A percentile compares a stretch with the other conserved stretches of the same genome.
These are phyloP conservation scores for Colletotrichum sp. DNA, from an alignment of 2,329 filamentous ascomycete genomes.

Conservation along the genomic window DNA sequence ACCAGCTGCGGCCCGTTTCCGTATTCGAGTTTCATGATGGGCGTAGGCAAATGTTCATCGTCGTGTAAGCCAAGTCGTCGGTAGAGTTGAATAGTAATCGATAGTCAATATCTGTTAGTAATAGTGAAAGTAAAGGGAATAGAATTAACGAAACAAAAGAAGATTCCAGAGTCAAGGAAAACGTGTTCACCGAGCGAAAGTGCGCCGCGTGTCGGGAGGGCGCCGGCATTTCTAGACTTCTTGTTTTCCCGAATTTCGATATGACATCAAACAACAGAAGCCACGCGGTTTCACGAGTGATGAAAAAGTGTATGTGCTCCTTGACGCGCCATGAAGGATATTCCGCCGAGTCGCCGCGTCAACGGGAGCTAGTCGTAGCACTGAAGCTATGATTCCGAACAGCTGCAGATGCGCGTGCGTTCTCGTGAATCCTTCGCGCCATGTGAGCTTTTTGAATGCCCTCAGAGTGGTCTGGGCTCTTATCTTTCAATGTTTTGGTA, in stretches of 20 bases:
- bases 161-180: background rate
- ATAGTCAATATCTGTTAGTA: background rate
- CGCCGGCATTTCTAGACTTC: background rate
- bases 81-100: background rate
- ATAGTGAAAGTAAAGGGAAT: background rate
- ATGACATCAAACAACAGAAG: background rate
- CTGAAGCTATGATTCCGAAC: background rate
- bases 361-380: constrained; percentile 1
- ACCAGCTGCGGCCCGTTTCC: background rate
- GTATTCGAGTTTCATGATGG: background rate
- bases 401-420: background rate
- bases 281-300: constrained; percentile 3
- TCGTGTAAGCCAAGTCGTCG: no score
- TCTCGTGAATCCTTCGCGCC: background rate
- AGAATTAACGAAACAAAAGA: background rate
- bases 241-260: background rate
- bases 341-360: background rate
- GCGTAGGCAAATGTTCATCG: background rate
- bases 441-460: background rate
- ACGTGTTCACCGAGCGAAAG: background rate
- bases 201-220: background rate
- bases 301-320: background rate
- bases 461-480: background rate
- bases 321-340: background rate
- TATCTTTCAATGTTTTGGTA: background rate